A percentile compares a stretch with the other conserved stretches of the same genome.
Evolutionary conservation across 2,329 filamentous ascomycete genomes (phyloP).

Genomic region (Monilinia laxa): DNA sequence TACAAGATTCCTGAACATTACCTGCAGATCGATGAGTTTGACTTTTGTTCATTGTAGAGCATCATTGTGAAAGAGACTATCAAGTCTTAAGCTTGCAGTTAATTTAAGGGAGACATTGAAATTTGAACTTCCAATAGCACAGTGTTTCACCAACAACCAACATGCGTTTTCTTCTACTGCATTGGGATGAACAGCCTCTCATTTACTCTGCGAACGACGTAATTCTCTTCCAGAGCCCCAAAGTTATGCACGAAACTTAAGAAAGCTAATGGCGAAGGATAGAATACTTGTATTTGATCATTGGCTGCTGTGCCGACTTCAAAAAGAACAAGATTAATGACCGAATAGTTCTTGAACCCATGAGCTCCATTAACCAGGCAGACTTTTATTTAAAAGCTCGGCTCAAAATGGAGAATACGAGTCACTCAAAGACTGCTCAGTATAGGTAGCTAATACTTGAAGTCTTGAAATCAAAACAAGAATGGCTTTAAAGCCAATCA

Average conservation of each 20-base stretch:
- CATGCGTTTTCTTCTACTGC: no score
- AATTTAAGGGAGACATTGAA: neutral
- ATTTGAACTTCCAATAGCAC: neutral
- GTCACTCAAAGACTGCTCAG: no score
- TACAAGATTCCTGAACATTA: no score
- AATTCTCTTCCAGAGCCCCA: neutral
- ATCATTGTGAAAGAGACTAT: neutral
- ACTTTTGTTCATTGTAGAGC: neutral
- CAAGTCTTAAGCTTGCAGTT: no score
- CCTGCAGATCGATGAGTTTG: neutral
- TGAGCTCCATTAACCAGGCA: neutral
- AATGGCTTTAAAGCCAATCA: neutral
- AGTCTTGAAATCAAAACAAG: neutral
- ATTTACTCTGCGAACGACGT: neutral
- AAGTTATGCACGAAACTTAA: accelerated
- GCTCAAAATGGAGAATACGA: neutral
- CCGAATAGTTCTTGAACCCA: no score
- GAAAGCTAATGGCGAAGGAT: neutral
- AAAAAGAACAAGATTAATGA: neutral
- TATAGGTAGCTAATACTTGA: neutral
- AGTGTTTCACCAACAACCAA: no score
- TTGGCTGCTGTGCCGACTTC: neutral
- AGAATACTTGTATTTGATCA: neutral
- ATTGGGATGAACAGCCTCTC: no score
- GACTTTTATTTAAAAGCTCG: no score